Percentiles rank a stretch among this genome's conserved stretches.
Evolutionary conservation across 768 basidiomycete species (phyloP).

Genomic region (Termitomyces sp.): DNA sequence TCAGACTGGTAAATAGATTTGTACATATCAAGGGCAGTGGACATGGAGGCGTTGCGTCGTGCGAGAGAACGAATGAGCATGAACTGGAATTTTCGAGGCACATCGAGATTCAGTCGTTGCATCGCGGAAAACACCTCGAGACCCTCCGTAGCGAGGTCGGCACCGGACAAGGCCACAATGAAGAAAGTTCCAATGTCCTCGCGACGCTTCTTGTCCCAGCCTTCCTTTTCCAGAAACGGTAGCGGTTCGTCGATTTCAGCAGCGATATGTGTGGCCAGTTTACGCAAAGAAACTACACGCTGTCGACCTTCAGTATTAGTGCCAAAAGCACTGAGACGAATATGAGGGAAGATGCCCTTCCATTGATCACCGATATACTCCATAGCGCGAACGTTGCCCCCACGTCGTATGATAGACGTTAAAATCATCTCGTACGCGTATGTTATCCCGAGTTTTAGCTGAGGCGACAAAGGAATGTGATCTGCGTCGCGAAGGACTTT

Average conservation of each 20-base stretch:
- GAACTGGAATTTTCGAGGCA: constrained; percentile 26
- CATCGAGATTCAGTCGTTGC: constrained; percentile 27
- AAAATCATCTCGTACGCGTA: constrained; percentile 35
- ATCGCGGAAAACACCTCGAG: constrained; percentile 36
- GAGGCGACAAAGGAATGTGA: constrained; percentile 14
- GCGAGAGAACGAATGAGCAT: constrained; percentile 41
- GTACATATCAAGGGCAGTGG: constrained; percentile 18
- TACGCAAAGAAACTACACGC: constrained; percentile 11
- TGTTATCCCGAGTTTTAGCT: constrained; percentile 18
- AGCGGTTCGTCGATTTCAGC: constrained; percentile 28
- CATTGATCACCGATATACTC: constrained; percentile 38
- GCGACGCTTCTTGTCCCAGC: constrained; percentile 24
- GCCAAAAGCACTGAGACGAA: background rate
- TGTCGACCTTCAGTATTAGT: background rate
- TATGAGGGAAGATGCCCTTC: constrained; percentile 23
- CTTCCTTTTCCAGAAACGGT: constrained; percentile 18
- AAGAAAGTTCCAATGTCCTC: constrained; percentile 34
- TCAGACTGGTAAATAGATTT: constrained; percentile 2
- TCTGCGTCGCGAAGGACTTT: constrained; percentile 21
- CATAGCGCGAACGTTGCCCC: constrained; percentile 28
- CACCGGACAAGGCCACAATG: constrained; percentile 33
- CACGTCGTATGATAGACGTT: constrained; percentile 28
- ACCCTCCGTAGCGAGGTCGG: constrained; percentile 30
- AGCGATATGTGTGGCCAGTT: constrained; percentile 11
- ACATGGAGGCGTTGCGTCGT: constrained; percentile 18